Percentiles rank a stretch among this genome's conserved stretches.
phyloP scores from a whole-genome alignment of 192 early-diverging fungal genomes.

The Chytriomyces sp. region DNA sequence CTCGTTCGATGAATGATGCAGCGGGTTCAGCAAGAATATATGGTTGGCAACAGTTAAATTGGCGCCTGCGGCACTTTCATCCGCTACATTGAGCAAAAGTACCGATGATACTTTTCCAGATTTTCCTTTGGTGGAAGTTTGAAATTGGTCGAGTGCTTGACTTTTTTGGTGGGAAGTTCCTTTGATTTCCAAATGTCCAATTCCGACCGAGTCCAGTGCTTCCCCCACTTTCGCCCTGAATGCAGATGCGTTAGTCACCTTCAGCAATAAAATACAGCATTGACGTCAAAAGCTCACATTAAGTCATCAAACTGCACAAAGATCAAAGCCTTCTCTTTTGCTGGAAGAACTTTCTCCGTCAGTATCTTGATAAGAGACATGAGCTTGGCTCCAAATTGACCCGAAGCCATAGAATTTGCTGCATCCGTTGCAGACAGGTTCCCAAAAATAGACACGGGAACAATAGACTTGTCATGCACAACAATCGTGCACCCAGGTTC shows the following conservation, averaged over 20 bases:
- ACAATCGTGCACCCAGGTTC: conserved; percentile 40
- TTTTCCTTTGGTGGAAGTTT: conserved; percentile 24
- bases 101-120: conserved; percentile 24
- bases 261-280: background rate
- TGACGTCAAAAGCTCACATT: conserved; percentile 9
- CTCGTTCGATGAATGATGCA: conserved; percentile 42
- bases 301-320: conserved; percentile 55
- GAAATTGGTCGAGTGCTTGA: conserved; percentile 39
- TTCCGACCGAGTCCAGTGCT: conserved; percentile 40
- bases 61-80: conserved; percentile 52
- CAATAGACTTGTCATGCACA: conserved; percentile 43
- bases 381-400: conserved; percentile 45
- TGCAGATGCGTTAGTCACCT: background rate
- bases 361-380: conserved; percentile 35
- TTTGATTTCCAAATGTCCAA: conserved; percentile 43
- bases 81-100: conserved; percentile 48
- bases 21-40: conserved; percentile 50
- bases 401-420: conserved; percentile 8
- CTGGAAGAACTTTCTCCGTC: conserved; percentile 12
- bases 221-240: conserved; percentile 42
- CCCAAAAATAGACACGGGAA: conserved; percentile 33
- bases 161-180: conserved; percentile 40
- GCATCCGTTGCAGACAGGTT: background rate
- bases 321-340: conserved; percentile 45
- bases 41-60: conserved; percentile 57